A percentile compares a stretch with the other conserved stretches of the same genome.
phyloP scores from a whole-genome alignment of 192 early-diverging fungal genomes.

The Coemansia sp. region DNA sequence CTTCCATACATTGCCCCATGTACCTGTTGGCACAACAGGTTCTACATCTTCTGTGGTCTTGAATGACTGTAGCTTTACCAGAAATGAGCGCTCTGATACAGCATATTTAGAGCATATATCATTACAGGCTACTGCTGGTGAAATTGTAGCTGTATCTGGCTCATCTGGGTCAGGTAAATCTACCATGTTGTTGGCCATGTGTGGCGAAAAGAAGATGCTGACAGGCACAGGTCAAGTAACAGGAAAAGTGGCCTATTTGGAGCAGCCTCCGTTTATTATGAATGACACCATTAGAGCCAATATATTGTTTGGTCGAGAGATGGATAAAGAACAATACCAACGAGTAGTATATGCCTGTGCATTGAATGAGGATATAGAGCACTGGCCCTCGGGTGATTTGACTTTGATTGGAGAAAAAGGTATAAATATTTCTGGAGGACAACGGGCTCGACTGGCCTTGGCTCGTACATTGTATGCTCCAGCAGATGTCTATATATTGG shows the following conservation, averaged over 20 bases:
- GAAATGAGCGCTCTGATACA: conserved; percentile 5
- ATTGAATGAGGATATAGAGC: conserved; percentile 13
- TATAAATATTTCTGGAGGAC: conserved; percentile 61
- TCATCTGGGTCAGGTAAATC: conserved; percentile 60
- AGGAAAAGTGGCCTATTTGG: conserved; percentile 52
- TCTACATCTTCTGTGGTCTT: neutral
- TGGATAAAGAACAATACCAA: conserved; percentile 15
- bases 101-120: conserved; percentile 9
- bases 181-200: conserved; percentile 54
- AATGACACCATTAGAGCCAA: conserved; percentile 42
- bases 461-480: conserved; percentile 64
- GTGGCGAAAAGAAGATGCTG: conserved; percentile 74
- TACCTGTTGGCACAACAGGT: conserved; percentile 9
- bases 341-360: conserved; percentile 28
- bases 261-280: conserved; percentile 43
- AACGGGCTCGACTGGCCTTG: conserved; percentile 60
- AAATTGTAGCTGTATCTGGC: conserved; percentile 52
- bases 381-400: conserved; percentile 29
- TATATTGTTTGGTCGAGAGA: conserved; percentile 25
- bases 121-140: conserved; percentile 12
- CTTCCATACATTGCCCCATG: neutral
- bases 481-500: conserved; percentile 51
- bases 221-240: conserved; percentile 65
- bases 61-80: conserved; percentile 2
- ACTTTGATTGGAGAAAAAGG: conserved; percentile 60